Evolutionary conservation across 2,329 filamentous ascomycete species (phyloP).

Genomic region (Aspergillus sp.): DNA sequence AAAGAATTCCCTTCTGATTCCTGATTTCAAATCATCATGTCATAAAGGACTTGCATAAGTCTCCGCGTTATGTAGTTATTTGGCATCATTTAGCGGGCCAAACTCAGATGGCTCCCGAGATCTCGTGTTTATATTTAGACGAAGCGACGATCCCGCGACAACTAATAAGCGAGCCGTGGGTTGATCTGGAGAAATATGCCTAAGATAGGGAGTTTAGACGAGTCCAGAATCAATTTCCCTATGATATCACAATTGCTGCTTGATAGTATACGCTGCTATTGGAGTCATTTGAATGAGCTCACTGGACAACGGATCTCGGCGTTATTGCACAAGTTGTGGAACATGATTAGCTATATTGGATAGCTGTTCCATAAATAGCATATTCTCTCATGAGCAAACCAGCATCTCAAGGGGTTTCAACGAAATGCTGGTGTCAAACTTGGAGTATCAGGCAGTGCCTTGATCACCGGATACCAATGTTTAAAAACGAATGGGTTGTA

Average conservation of each 20-base stretch:
- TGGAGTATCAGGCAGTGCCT: no score
- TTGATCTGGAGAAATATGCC: background rate
- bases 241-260: background rate
- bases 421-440: no score
- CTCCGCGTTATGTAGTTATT: background rate
- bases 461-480: no score
- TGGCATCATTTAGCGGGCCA: background rate
- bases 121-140: constrained; percentile 23
- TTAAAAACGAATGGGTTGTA: no score
- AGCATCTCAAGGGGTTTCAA: no score
- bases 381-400: no score
- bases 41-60: background rate
- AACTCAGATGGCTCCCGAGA: constrained; percentile 1
- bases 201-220: background rate
- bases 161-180: background rate
- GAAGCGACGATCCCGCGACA: constrained; percentile 9
- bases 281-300: background rate
- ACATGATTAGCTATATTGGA: background rate
- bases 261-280: no score
- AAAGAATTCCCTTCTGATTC: no score
- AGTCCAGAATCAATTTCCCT: background rate
- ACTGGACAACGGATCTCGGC: background rate
- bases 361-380: no score
- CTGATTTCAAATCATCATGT: background rate
- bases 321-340: background rate